Evolutionary conservation across 345 rosid species (phyloP).

Genomic region (Linum usitatissimum): DNA sequence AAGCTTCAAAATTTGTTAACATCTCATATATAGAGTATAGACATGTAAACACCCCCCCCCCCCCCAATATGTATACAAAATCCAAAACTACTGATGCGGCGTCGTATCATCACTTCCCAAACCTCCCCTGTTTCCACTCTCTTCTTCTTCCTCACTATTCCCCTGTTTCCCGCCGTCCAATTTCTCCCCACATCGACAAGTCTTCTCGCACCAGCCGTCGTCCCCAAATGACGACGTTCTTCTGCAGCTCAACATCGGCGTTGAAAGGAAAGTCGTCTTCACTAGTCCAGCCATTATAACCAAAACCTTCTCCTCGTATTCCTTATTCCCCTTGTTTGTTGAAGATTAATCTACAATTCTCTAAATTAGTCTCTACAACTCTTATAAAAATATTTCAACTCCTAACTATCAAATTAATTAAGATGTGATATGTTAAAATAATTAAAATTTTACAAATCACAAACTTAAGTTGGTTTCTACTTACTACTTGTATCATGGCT

Average conservation of each 20-base stretch:
- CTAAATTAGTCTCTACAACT: no score
- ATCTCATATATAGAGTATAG: no score
- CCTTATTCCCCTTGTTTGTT: constrained; percentile 14
- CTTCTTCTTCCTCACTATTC: background rate
- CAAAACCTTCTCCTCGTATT: constrained; percentile 55
- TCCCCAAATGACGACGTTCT: constrained; percentile 5
- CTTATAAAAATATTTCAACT: no score
- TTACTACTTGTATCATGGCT: no score
- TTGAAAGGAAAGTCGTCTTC: constrained; percentile 68
- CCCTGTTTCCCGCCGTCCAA: background rate
- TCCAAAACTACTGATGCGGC: background rate
- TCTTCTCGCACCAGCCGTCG: background rate
- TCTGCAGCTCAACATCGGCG: constrained; percentile 37
- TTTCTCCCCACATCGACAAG: background rate
- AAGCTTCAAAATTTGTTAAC: no score
- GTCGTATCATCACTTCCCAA: background rate
- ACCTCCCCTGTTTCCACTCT: background rate
- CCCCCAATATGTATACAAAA: no score
- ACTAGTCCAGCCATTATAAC: constrained; percentile 83
- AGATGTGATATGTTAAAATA: no score
- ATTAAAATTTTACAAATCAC: no score
- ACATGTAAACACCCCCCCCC: no score
- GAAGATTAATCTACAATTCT: no score
- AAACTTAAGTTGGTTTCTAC: no score
- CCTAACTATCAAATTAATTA: no score